phyloP scores from a whole-genome alignment of 257 asterid species.

The Plectranthus barbatus region DNA sequence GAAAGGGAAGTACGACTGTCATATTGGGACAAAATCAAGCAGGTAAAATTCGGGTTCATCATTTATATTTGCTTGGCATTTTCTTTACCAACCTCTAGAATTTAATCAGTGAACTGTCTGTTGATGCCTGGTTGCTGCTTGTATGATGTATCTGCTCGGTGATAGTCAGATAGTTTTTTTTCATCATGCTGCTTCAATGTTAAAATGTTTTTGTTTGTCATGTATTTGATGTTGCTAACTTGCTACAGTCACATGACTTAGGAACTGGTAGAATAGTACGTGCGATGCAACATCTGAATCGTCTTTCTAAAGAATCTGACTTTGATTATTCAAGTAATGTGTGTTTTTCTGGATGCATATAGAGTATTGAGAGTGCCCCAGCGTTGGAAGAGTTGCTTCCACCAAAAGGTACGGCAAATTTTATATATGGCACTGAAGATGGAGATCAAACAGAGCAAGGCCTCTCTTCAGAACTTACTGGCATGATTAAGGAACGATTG shows the following conservation, averaged over 20 bases:
- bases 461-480: constrained; percentile 69
- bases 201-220: neutral
- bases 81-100: neutral
- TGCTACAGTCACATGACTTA: neutral
- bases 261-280: neutral
- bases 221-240: neutral
- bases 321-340: neutral
- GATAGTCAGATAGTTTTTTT: neutral
- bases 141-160: neutral
- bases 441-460: constrained; percentile 57
- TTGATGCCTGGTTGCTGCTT: neutral
- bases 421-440: constrained; percentile 61
- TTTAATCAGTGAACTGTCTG: neutral
- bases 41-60: constrained; percentile 35
- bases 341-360: constrained; percentile 8
- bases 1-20: constrained; percentile 97
- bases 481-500: constrained; percentile 73
- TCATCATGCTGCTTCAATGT: neutral
- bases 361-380: constrained; percentile 97
- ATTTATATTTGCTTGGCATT: neutral
- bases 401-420: constrained; percentile 68
- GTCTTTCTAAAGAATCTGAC: neutral
- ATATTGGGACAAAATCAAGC: constrained; percentile 94
- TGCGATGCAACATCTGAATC: neutral
- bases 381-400: constrained; percentile 95